Base-by-base conservation (phyloP, 1,284 basidiomycete species). In the Malassezia equina region DNA sequence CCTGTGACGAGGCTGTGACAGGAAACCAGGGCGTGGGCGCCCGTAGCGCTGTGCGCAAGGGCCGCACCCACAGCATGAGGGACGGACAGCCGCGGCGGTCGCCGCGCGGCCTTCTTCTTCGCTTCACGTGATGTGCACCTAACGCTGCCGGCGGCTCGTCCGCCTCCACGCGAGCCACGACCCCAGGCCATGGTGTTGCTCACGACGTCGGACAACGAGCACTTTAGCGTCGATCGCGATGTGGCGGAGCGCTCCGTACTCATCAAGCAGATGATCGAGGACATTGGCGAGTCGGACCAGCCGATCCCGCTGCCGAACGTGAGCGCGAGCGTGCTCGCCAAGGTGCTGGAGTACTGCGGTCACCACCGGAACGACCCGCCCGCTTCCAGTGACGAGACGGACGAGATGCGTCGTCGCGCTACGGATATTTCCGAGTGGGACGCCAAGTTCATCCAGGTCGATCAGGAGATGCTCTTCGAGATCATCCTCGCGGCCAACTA, bases 401-500 rank as follows among this genome's bases (percentile, higher is more conserved):
- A 85, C 55, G 93, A 96, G 77, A 86, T 86, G n/a, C 86, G 93
- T 76, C 91, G 93, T 77, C 86, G 91, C 75, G 91, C 90, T 11
- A 90, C 90, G 25, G 94, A 98, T 69, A 96, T 99, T 76, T 85
- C 84, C 64, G 94, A 99, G 76, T 99, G 94, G 94, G 94, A 99
- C 77, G 86, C 90, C 75, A 95, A 95, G 79, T 98, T 93, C 75
- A 93, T 93, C 76, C 69, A 78, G 71, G 79, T 94, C 57, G 90
- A 94, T 79, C 90, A 95, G 77, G 88, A 90, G 77, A 90, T 90
- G 88, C 81, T 90, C 15, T 98, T 98, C 65, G 94, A 99, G 80
- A 98, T 98, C 76, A 99, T 98, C 76, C 84, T 98, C 58, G 94
- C 94, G 8, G 94, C 94, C 60, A 98, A 99, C 80, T 98, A 98